phyloP scores from a whole-genome alignment of 139 green algal genomes.

The Desmodesmus armatus region DNA sequence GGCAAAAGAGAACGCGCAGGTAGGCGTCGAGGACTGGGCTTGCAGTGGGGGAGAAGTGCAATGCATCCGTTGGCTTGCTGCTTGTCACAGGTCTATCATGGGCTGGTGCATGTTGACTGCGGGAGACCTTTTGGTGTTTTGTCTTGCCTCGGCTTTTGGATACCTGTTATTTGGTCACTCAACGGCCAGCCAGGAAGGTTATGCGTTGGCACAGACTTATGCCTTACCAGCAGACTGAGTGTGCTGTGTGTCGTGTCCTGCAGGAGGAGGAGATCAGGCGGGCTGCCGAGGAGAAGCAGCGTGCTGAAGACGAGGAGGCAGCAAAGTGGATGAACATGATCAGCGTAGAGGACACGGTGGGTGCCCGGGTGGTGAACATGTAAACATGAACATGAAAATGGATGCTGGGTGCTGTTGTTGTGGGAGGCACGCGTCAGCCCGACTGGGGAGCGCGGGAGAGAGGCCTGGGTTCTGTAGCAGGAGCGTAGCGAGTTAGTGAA shows the following conservation, averaged over 20 bases:
- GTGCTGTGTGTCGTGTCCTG: not conserved
- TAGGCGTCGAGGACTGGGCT: too few relatives aligned
- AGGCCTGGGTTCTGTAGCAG: too few relatives aligned
- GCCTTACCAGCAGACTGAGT: too few relatives aligned
- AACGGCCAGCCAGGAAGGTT: not conserved
- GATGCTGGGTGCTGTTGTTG: too few relatives aligned
- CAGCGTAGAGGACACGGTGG: constrained; percentile 74
- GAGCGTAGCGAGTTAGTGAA: too few relatives aligned
- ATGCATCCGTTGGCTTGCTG: not conserved
- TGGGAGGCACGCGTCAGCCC: too few relatives aligned
- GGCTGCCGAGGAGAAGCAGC: constrained; percentile 67
- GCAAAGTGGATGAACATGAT: constrained; percentile 86
- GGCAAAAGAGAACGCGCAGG: constrained; percentile 73
- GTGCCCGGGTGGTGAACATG: not conserved
- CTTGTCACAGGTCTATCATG: too few relatives aligned
- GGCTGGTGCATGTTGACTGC: too few relatives aligned
- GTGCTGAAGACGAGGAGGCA: constrained; percentile 79
- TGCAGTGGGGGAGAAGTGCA: not conserved
- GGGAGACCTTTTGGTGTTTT: not conserved
- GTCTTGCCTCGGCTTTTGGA: not conserved
- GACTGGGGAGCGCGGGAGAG: too few relatives aligned
- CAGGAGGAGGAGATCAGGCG: constrained; percentile 75
- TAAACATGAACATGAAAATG: too few relatives aligned
- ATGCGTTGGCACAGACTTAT: not conserved
- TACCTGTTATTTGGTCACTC: not conserved